Evolutionary conservation across 768 basidiomycete genomes (phyloP), one percentile per base, ranked within the genome.

Genomic region (Lentinula raphanica): DNA sequence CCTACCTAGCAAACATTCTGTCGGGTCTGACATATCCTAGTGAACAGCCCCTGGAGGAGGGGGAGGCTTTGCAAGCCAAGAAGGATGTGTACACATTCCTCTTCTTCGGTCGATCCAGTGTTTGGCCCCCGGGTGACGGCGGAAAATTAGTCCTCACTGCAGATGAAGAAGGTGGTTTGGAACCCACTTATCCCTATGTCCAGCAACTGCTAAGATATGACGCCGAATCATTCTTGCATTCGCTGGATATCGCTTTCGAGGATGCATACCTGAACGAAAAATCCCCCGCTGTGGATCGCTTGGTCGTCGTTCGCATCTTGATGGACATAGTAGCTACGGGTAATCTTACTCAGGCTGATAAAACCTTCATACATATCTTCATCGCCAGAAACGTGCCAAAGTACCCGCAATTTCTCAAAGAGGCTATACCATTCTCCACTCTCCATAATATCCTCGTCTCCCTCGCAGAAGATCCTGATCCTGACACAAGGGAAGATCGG

Each of bases 321-420:
- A 79, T 94, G 58, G 94, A 98, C 66, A 85, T 95, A 35, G 63
- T 88, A 5, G 75, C 83, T 7, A 46, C 44, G 5, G 73, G 72
- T 23, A 76, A 78, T 49, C 71, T 94, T 27, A 72, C 83, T 0
- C 70, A 81, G 28, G 71, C 79, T 39, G 93, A 92, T 67, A 73
- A 76, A 58, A 94, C 91, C 3, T 91, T 99, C 69, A 79, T 96
- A 50, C 86, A 95, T 67, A 98, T 99, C 60, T 99, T 99, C 72
- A 81, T 98, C 58, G 92, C 97, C 3, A 88, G 95, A 59, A 99
- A 98, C 69, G 84, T 97, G 11, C 93, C 97, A 0, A 98, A 98
- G 73, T 99, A 98, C 72, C 86, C 90, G 1, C 94, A 97, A 71
- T 92, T 87, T 69, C 79, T 94, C 49, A 71, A 81, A 60, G 76